These are phyloP conservation scores for Cryphonectria naterciae DNA, from an alignment of 2,329 filamentous ascomycete species.

Conservation along the genomic window DNA sequence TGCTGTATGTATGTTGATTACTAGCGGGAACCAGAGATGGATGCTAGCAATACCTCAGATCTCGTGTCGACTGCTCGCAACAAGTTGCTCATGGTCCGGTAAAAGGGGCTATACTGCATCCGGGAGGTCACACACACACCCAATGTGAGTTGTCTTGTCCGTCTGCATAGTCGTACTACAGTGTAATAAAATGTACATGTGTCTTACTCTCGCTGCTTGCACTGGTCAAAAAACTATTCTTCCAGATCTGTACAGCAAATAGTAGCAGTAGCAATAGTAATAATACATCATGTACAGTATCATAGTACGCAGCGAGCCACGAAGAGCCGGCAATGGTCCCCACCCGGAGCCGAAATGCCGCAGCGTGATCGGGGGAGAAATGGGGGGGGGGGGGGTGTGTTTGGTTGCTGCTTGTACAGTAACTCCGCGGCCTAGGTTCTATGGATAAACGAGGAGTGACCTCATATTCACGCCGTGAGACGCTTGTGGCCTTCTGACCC, in stretches of 20 bases:
- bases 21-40: not conserved
- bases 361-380: constrained; percentile 3
- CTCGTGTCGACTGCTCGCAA: not conserved
- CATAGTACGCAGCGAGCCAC: not conserved
- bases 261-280: not conserved
- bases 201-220: not conserved
- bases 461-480: not conserved
- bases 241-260: no score
- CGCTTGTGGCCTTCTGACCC: not conserved
- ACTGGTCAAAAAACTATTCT: not conserved
- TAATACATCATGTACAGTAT: not conserved
- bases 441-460: not conserved
- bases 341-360: constrained; percentile 6
- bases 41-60: constrained; percentile 2
- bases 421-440: not conserved
- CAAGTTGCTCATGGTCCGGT: not conserved
- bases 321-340: not conserved
- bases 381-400: no score
- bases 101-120: not conserved
- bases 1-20: not conserved
- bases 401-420: not conserved
- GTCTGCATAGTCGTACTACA: not conserved
- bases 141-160: not conserved
- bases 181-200: not conserved
- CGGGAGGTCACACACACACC: not conserved